These are phyloP conservation scores for Ganoderma resinaceum DNA, from an alignment of 1,284 basidiomycete species.

Conservation along the genomic window DNA sequence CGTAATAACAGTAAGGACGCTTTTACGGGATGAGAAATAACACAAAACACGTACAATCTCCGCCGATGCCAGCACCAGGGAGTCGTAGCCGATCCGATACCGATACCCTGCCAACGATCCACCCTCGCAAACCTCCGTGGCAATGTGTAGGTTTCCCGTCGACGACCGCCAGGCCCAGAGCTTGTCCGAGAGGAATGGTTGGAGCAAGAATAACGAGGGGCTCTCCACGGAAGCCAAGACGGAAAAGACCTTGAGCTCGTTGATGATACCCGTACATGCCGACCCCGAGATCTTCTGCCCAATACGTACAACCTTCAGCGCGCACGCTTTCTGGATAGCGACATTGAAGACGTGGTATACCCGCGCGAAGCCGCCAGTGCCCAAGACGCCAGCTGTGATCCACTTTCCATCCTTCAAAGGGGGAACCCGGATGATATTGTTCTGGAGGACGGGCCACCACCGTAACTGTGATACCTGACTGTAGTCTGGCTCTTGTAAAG, in stretches of 20 bases:
- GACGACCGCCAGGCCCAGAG: conserved; percentile 36
- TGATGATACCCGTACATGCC: conserved; percentile 30
- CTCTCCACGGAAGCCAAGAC: conserved; percentile 15
- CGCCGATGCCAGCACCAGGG: conserved; percentile 31
- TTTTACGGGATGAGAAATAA: neutral
- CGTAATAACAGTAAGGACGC: neutral
- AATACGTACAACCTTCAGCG: conserved; percentile 37
- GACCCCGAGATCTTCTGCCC: conserved; percentile 14
- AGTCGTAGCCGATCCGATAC: conserved; percentile 12
- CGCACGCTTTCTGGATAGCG: conserved; percentile 17
- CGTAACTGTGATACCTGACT: neutral
- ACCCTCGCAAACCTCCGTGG: conserved; percentile 34
- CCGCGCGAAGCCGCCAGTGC: conserved; percentile 33
- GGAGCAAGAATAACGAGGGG: conserved; percentile 30
- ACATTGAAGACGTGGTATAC: conserved; percentile 34
- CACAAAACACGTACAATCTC: conserved; percentile 34
- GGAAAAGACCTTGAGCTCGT: conserved; percentile 35
- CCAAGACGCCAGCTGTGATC: conserved; percentile 31
- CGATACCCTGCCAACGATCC: conserved; percentile 31
- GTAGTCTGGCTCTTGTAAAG: neutral
- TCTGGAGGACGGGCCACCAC: conserved; percentile 16
- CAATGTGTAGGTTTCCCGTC: conserved; percentile 33
- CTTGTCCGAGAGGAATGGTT: conserved; percentile 22
- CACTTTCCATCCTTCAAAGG: conserved; percentile 15
- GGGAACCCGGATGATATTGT: conserved; percentile 10